phyloP scores from a whole-genome alignment of 2,329 filamentous ascomycete genomes.

The Cercospora zeae-maydis region DNA sequence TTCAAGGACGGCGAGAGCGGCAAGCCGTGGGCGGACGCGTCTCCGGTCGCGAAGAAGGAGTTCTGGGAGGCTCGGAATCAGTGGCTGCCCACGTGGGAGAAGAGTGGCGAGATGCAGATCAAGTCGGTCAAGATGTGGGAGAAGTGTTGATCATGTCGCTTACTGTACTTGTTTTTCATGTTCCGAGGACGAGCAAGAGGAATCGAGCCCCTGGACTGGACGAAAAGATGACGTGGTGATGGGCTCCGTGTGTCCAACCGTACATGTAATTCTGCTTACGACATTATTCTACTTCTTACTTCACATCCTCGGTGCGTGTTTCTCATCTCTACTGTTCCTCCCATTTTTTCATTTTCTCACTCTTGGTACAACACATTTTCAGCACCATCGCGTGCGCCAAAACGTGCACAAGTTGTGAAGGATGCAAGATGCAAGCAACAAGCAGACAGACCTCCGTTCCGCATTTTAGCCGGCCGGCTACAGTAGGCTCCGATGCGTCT shows the following conservation, averaged over 20 bases:
- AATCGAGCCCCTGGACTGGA: background rate
- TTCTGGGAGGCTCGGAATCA: slow-evolving; percentile 62
- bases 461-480: background rate
- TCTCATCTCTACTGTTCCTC: no score
- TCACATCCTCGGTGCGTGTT: no score
- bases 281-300: no score
- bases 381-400: background rate
- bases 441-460: background rate
- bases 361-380: no score
- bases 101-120: slow-evolving; percentile 41
- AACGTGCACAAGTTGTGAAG: background rate
- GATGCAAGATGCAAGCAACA: background rate
- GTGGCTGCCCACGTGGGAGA: slow-evolving; percentile 39
- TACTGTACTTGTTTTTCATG: background rate
- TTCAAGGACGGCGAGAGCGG: slow-evolving; percentile 67
- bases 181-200: background rate
- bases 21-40: slow-evolving; percentile 77
- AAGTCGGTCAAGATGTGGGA: slow-evolving; percentile 48
- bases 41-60: slow-evolving; percentile 64
- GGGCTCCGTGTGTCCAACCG: background rate
- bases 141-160: slow-evolving; percentile 28
- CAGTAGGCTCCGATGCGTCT: background rate
- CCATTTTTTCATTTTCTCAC: no score
- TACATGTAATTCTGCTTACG: no score
- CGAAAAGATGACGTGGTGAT: background rate